Conservation (phyloP, 345 rosid genomes). For the Boechera retrofracta region DNA sequence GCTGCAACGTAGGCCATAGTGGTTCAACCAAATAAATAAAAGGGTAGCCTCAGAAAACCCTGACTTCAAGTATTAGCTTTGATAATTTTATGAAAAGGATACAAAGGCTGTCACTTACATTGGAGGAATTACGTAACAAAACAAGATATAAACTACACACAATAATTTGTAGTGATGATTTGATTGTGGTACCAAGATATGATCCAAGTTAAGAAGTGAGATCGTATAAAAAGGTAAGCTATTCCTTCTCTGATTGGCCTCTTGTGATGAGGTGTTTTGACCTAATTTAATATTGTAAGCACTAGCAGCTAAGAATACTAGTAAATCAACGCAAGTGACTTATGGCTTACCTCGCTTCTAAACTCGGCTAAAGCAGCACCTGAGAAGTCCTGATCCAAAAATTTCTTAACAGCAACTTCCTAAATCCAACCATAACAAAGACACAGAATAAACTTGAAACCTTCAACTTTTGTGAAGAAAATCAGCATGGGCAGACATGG, state of each 20-base stretch:
- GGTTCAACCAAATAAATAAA: constrained; percentile 23
- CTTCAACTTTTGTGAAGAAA: not conserved
- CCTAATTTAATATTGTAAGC: constrained; percentile 4
- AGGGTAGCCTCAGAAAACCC: constrained; percentile 18
- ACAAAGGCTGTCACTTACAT: not conserved
- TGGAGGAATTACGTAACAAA: not conserved
- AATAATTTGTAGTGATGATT: constrained; percentile 2
- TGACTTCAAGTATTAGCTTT: not conserved
- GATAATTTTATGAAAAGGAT: not conserved
- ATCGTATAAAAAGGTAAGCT: constrained; percentile 10
- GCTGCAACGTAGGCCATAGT: constrained; percentile 15
- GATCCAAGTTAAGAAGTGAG: constrained; percentile 12
- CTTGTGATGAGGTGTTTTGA: not conserved
- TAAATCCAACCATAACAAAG: constrained; percentile 52
- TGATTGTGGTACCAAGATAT: constrained; percentile 7
- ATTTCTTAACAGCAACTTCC: constrained; percentile 99
- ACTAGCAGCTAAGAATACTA: constrained; percentile 23
- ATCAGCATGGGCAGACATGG: constrained; percentile 18
- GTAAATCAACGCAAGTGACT: constrained; percentile 13
- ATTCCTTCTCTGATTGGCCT: constrained; percentile 22
- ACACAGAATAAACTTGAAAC: constrained; percentile 31
- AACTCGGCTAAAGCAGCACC: constrained; percentile 98
- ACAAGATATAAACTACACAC: constrained; percentile 1
- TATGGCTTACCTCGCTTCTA: constrained; percentile 89
- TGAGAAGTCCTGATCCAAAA: constrained; percentile 98